Conservation (phyloP, 1,284 basidiomycete species). For the Fomitiporia mediterranea region DNA sequence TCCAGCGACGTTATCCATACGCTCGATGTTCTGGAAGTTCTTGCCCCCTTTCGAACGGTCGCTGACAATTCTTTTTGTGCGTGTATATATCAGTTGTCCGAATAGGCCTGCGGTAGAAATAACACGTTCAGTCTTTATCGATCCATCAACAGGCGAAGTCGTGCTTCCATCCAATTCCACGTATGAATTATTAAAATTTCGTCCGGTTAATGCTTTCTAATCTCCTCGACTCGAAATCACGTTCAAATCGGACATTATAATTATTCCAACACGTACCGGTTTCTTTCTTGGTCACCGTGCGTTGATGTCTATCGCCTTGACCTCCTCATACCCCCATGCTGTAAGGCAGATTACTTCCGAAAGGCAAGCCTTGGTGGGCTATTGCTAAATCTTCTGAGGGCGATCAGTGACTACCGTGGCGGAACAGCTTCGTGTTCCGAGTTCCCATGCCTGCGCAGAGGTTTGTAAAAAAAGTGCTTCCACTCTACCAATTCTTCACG, state of each 20-base stretch:
- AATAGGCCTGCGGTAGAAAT: conserved; percentile 64
- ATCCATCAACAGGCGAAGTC: conserved; percentile 59
- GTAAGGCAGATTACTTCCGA: conserved; percentile 31
- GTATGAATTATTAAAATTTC: no score
- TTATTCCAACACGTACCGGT: background rate
- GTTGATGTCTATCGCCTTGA: background rate
- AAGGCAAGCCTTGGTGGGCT: conserved; percentile 51
- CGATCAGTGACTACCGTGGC: background rate
- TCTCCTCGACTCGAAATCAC: background rate
- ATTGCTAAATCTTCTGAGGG: conserved; percentile 24
- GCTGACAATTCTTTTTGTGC: no score
- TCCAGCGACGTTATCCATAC: background rate
- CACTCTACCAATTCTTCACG: background rate
- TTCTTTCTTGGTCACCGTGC: background rate
- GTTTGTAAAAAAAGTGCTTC: background rate
- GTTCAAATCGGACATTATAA: background rate
- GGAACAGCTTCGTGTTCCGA: background rate
- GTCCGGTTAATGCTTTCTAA: no score
- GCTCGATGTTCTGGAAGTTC: conserved; percentile 1
- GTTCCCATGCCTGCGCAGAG: background rate
- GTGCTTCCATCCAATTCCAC: conserved; percentile 44
- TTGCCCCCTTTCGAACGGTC: no score
- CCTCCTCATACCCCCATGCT: conserved; percentile 1
- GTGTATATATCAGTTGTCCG: conserved; percentile 46
- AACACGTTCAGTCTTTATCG: conserved; percentile 52